Evolutionary conservation across 2,329 filamentous ascomycete genomes (phyloP).

Genomic region (Sclerotinia spermophila): DNA sequence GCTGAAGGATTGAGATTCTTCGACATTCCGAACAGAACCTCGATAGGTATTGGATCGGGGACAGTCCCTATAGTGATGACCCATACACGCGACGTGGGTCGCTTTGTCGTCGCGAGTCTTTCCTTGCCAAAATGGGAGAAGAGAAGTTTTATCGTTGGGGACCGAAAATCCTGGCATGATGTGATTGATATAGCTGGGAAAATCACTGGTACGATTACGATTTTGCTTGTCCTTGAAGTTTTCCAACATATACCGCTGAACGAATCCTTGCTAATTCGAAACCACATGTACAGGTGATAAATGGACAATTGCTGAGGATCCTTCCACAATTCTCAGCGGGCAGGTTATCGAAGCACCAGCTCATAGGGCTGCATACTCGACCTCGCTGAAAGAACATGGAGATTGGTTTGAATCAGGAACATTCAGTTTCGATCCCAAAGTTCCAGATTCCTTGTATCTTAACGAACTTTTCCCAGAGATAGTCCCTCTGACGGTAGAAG

Average conservation of each 20-base stretch:
- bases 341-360: neutral
- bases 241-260: neutral
- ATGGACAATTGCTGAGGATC: neutral
- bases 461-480: constrained; percentile 11
- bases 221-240: neutral
- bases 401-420: constrained; percentile 10
- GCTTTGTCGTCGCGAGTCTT: constrained; percentile 28
- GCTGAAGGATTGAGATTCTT: constrained; percentile 24
- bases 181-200: constrained; percentile 30
- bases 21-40: constrained; percentile 27
- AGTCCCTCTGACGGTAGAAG: neutral
- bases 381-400: constrained; percentile 11
- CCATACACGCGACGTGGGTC: constrained; percentile 32
- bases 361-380: neutral
- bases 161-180: constrained; percentile 31
- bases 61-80: constrained; percentile 26
- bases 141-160: constrained; percentile 28
- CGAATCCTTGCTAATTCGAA: neutral
- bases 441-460: neutral
- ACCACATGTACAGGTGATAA: neutral
- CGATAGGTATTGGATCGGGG: constrained; percentile 30
- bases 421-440: neutral
- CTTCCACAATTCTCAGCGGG: neutral
- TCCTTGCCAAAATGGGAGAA: constrained; percentile 28
- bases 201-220: constrained; percentile 21